Evolutionary conservation across 2,329 filamentous ascomycete genomes (phyloP).

Genomic region (Cytospora schulzeri): DNA sequence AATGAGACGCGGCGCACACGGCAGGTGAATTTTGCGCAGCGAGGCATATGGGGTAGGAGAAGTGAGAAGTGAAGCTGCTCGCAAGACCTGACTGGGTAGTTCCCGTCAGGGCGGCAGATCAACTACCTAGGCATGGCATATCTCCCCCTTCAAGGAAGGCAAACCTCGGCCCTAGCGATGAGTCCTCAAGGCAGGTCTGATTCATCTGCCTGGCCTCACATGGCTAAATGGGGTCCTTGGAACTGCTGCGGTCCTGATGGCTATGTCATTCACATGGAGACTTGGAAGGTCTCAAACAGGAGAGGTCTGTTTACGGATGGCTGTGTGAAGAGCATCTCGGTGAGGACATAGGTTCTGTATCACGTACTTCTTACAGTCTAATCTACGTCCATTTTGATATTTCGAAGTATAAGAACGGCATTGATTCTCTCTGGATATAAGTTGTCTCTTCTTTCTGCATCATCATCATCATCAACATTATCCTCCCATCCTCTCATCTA

Average conservation of each 20-base stretch:
- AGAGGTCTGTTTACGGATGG: conserved; percentile 1
- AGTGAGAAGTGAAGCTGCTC: neutral
- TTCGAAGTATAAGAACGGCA: neutral
- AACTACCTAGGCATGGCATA: neutral
- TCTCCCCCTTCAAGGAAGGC: neutral
- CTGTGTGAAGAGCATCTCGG: conserved; percentile 4
- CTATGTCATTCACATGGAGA: conserved; percentile 10
- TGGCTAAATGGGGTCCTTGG: neutral
- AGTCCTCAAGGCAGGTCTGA: conserved; percentile 2
- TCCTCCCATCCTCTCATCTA: neutral
- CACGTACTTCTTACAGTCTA: neutral
- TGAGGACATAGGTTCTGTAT: neutral
- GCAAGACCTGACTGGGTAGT: conserved; percentile 9
- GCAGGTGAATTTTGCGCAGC: conserved; percentile 17
- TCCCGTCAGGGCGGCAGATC: neutral
- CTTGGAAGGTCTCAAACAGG: neutral
- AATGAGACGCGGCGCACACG: neutral
- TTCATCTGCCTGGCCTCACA: conserved; percentile 10
- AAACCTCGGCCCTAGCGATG: neutral
- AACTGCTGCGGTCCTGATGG: conserved; percentile 9
- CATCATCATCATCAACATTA: no score
- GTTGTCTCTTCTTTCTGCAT: neutral
- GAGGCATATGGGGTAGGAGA: conserved; percentile 10
- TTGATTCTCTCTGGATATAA: no score
- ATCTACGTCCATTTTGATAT: neutral